Base-by-base conservation (phyloP, 495 filamentous ascomycete species). In the Parachaetomium inaequale region DNA sequence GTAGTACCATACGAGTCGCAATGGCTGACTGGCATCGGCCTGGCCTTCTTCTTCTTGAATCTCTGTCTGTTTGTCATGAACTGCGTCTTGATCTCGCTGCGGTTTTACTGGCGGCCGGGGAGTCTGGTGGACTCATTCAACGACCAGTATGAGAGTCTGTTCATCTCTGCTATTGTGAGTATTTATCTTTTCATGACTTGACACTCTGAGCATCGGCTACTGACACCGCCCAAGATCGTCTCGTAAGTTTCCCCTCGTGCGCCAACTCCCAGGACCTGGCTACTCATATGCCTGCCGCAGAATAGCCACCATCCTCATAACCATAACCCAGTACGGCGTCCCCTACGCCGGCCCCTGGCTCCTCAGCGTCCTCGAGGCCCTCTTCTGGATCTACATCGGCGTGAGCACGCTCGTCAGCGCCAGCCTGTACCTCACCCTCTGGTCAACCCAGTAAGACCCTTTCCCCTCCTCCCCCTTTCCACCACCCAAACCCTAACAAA, bases 101-200 rank as follows among this genome's bases (percentile, higher is more conserved):
- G 91, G 25, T 94, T 94, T 70, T 82, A 83, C 65, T 79, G 79
- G 68, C 87, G 86, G 55, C 87, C 89, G 0, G 84, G 87, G 28
- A 90, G 87, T 19, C 89, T 93, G 70, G 81, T 80, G 56, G 79
- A 82, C 1, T 90, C 88, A 0, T 87, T 94, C 59, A 71, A 85
- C 40, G 90, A 93, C 72, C 90, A 91, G 15, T 85, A 87, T 1
- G 91, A 96, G 68, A 88, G 85, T 12, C 76, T 96, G 6, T 96
- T 93, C 68, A 82, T 92, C 7, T 89, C 90, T 7, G 83, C 90
- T 15, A 82, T 83, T 34, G 82, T 94, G 52, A 68, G 73, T 67
- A 17, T 10, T 4, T n/a, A n/a, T 50, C 21, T 15, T 4, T 7
- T 3, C 26, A 17, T 31, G 21, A 1, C 45, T 14, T n/a, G n/a